Evolutionary conservation across 208 protist species (phyloP).

Genomic region (Novymonas esmeraldas): DNA sequence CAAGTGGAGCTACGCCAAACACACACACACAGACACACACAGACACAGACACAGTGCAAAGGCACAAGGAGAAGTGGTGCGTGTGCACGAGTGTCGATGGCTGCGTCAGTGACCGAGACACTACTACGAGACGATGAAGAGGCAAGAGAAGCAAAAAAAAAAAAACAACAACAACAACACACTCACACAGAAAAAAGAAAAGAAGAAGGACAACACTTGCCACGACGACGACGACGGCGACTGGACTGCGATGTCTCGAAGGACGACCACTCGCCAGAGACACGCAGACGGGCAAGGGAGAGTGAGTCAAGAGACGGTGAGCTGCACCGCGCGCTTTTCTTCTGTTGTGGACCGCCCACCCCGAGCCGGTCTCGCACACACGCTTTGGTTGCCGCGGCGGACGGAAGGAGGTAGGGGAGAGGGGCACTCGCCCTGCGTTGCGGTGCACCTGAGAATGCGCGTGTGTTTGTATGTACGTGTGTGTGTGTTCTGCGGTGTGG

Average conservation of each 20-base stretch:
- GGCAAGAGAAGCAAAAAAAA: background rate
- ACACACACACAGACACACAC: background rate
- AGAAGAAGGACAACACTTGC: slow-evolving; percentile 9
- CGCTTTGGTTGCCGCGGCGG: too few species aligned
- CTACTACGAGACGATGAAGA: background rate
- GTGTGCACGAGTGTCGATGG: background rate
- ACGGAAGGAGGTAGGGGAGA: too few species aligned
- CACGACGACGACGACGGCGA: too few species aligned
- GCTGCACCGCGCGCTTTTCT: too few species aligned
- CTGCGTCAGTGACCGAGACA: background rate
- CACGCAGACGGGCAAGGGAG: slow-evolving; percentile 1
- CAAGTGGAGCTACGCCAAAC: background rate
- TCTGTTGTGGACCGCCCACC: too few species aligned
- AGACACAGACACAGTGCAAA: background rate
- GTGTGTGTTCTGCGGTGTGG: background rate
- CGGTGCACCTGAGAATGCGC: too few species aligned
- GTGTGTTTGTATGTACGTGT: background rate
- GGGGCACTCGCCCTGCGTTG: too few species aligned
- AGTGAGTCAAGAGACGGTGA: background rate
- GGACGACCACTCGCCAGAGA: too few species aligned
- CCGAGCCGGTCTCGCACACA: too few species aligned
- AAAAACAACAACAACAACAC: background rate
- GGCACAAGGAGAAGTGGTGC: background rate
- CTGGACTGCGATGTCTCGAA: too few species aligned
- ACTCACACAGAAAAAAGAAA: background rate